Percentiles rank a stretch among this genome's conserved stretches.
These are phyloP conservation scores for Fusarium mangiferae DNA, from an alignment of 2,329 filamentous ascomycete genomes.

Conservation along the genomic window DNA sequence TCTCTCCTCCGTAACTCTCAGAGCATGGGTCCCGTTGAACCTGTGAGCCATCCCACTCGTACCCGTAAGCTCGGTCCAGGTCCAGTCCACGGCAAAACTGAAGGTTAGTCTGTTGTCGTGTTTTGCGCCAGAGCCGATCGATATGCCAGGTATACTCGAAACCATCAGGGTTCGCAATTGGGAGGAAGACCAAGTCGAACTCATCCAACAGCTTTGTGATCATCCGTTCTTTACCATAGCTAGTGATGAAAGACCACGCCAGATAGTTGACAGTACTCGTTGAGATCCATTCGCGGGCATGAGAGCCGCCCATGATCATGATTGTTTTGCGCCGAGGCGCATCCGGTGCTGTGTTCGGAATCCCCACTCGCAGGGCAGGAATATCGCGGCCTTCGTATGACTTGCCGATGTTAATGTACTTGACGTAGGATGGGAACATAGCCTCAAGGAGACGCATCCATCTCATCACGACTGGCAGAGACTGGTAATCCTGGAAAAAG, in stretches of 20 bases:
- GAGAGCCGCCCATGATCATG: constrained; percentile 84
- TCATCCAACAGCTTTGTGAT: constrained; percentile 83
- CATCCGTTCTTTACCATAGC: constrained; percentile 76
- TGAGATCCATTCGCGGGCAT: constrained; percentile 96
- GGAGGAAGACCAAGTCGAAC: constrained; percentile 90
- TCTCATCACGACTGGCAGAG: constrained; percentile 80
- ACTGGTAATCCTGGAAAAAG: constrained; percentile 94
- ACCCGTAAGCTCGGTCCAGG: constrained; percentile 87
- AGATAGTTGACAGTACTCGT: constrained; percentile 91
- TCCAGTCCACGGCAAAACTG: constrained; percentile 89
- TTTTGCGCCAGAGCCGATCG: constrained; percentile 95
- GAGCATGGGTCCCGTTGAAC: constrained; percentile 84
- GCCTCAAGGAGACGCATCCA: constrained; percentile 93
- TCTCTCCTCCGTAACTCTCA: constrained; percentile 86
- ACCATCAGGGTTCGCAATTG: constrained; percentile 91
- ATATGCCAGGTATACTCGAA: constrained; percentile 94
- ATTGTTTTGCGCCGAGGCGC: constrained; percentile 75
- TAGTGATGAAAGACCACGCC: constrained; percentile 86
- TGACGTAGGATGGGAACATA: constrained; percentile 86
- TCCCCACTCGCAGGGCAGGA: constrained; percentile 80
- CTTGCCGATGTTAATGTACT: constrained; percentile 80
- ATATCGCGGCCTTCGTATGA: constrained; percentile 91
- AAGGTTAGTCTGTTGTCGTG: constrained; percentile 82
- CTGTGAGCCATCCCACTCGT: constrained; percentile 79
- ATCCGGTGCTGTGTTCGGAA: constrained; percentile 56